Percentiles rank a stretch among this genome's conserved stretches.
phyloP scores from a whole-genome alignment of 495 filamentous ascomycete genomes.

The Penicillium malachiteum region DNA sequence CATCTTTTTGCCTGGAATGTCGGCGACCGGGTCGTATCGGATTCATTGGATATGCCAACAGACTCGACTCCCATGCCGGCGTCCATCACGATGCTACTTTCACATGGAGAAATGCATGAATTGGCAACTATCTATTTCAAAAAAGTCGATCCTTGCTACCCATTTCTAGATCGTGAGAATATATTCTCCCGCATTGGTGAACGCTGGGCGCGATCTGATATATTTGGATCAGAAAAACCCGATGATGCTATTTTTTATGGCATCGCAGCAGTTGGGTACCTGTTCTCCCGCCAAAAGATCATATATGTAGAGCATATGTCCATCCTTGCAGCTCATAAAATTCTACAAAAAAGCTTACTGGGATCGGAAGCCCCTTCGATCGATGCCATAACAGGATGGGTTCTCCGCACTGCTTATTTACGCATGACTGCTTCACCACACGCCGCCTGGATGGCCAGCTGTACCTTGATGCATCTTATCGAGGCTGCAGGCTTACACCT shows the following conservation, averaged over 20 bases:
- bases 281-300: conserved; percentile 43
- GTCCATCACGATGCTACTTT: conserved; percentile 38
- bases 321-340: conserved; percentile 38
- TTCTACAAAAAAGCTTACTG: conserved; percentile 44
- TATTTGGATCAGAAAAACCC: conserved; percentile 20
- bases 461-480: conserved; percentile 53
- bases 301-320: conserved; percentile 33
- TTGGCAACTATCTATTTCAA: conserved; percentile 48
- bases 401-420: conserved; percentile 52
- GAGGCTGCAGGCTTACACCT: conserved; percentile 54
- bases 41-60: conserved; percentile 2
- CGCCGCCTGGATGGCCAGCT: conserved; percentile 55
- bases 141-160: conserved; percentile 50
- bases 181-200: conserved; percentile 31
- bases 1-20: conserved; percentile 59
- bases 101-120: conserved; percentile 41
- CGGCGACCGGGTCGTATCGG: conserved; percentile 37
- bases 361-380: conserved; percentile 30
- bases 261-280: conserved; percentile 47
- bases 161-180: conserved; percentile 45
- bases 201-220: conserved; percentile 33
- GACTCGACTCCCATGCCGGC: conserved; percentile 7
- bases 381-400: conserved; percentile 49
- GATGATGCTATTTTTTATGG: conserved; percentile 50
- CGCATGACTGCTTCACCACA: conserved; percentile 53